These are phyloP conservation scores for Boletus rubescentipes DNA, from an alignment of 768 basidiomycete species.

Conservation along the genomic window DNA sequence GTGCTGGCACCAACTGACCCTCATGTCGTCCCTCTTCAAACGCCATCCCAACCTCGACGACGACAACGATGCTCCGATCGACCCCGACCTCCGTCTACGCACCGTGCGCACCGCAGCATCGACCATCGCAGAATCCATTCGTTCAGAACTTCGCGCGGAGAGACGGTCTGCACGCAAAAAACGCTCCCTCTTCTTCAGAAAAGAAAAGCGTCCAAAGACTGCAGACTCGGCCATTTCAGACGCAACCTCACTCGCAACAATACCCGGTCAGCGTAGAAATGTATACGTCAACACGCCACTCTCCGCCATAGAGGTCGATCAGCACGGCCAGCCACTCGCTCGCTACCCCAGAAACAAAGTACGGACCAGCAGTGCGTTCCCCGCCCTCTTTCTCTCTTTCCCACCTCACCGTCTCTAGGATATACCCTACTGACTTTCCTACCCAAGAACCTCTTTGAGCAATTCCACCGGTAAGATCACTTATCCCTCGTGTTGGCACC, in stretches of 20 bases:
- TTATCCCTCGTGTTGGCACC: background rate
- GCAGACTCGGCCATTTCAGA: conserved; percentile 33
- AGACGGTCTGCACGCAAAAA: conserved; percentile 48
- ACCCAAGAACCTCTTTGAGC: conserved; percentile 93
- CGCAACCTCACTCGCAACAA: conserved; percentile 18
- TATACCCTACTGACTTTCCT: conserved; percentile 90
- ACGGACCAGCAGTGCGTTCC: conserved; percentile 79
- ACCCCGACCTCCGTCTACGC: conserved; percentile 83
- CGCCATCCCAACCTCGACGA: conserved; percentile 49
- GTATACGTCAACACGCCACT: conserved; percentile 79
- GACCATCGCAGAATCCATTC: conserved; percentile 84
- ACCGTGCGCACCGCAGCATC: conserved; percentile 93
- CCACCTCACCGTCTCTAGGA: conserved; percentile 44
- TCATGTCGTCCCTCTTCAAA: conserved; percentile 37
- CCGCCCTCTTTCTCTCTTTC: background rate
- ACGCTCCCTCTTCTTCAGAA: conserved; percentile 58
- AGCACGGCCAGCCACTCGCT: conserved; percentile 70
- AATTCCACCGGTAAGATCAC: conserved; percentile 74
- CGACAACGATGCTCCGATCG: conserved; percentile 67
- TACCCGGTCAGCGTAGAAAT: conserved; percentile 61
- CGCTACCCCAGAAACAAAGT: conserved; percentile 94
- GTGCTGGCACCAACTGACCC: conserved; percentile 31
- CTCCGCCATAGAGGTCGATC: conserved; percentile 61
- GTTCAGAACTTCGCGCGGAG: conserved; percentile 69
- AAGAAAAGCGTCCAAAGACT: conserved; percentile 44